Conservation (phyloP, 2,329 filamentous ascomycete species). For the Orbilia brochopaga region DNA sequence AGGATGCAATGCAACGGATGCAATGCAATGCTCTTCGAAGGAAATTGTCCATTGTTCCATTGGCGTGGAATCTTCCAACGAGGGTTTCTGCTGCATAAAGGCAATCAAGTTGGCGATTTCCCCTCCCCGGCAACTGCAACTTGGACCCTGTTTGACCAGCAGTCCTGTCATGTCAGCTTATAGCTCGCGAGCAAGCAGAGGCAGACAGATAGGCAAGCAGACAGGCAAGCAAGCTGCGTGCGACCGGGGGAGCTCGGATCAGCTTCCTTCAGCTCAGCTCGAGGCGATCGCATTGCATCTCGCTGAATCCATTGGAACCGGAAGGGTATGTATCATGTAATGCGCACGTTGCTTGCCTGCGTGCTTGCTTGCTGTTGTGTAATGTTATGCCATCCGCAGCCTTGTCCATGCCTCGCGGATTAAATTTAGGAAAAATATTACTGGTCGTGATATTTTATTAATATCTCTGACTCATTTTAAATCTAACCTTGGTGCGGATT, state of each 20-base stretch:
- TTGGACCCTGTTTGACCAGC: not conserved
- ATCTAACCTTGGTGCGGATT: conserved; percentile 1
- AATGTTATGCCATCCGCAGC: not conserved
- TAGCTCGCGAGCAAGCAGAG: not conserved
- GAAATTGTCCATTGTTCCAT: not conserved
- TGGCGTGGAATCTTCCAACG: conserved; percentile 3
- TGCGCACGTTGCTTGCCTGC: too few relatives aligned
- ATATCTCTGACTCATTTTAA: not conserved
- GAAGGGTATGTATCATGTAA: not conserved
- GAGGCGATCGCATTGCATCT: not conserved
- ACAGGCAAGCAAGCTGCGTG: not conserved
- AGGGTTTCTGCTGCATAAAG: not conserved
- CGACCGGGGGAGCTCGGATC: conserved; percentile 1
- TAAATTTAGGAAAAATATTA: not conserved
- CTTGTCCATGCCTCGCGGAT: not conserved
- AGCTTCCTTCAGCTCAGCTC: not conserved
- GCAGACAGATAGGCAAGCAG: not conserved
- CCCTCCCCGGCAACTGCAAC: not conserved
- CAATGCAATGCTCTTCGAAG: too few relatives aligned
- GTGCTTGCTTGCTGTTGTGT: too few relatives aligned
- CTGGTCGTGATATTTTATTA: not conserved
- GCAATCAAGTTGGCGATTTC: not conserved
- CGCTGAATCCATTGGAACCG: too few relatives aligned
- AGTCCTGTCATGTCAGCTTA: not conserved
- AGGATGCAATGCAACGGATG: too few relatives aligned